phyloP scores from a whole-genome alignment of 1,139 yeast genomes.

The Hanseniaspora uvarum region DNA sequence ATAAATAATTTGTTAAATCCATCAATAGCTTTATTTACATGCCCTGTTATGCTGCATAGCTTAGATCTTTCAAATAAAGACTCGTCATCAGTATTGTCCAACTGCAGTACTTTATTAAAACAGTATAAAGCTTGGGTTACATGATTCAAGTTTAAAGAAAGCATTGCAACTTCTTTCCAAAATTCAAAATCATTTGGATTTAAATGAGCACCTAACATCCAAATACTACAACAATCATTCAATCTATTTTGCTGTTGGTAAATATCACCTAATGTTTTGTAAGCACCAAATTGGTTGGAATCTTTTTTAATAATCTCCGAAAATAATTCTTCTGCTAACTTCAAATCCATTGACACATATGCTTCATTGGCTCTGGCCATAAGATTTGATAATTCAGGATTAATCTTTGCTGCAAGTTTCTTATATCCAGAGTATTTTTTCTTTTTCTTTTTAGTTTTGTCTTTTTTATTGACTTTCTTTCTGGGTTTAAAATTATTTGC shows the following conservation, averaged over 20 bases:
- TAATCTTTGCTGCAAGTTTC: constrained; percentile 39
- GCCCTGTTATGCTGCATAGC: constrained; percentile 54
- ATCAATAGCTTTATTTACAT: constrained; percentile 62
- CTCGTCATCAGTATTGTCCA: constrained; percentile 46
- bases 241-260: constrained; percentile 57
- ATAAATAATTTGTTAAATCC: constrained; percentile 57
- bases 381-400: constrained; percentile 59
- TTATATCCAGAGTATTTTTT: constrained; percentile 32
- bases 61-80: constrained; percentile 53
- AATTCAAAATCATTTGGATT: constrained; percentile 68
- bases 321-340: constrained; percentile 55
- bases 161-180: constrained; percentile 76
- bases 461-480: constrained; percentile 36
- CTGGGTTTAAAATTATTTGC: constrained; percentile 51
- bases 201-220: constrained; percentile 76
- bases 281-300: constrained; percentile 70
- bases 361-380: constrained; percentile 71
- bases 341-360: constrained; percentile 56
- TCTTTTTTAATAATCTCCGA: constrained; percentile 70
- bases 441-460: constrained; percentile 25
- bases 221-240: constrained; percentile 66
- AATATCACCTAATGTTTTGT: constrained; percentile 76
- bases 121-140: constrained; percentile 75
- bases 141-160: constrained; percentile 62
- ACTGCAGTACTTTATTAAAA: constrained; percentile 60